Percentiles rank a stretch among this genome's conserved stretches.
Conservation (phyloP, 2,329 filamentous ascomycete species). For the Aspergillus pseudonomiae region DNA sequence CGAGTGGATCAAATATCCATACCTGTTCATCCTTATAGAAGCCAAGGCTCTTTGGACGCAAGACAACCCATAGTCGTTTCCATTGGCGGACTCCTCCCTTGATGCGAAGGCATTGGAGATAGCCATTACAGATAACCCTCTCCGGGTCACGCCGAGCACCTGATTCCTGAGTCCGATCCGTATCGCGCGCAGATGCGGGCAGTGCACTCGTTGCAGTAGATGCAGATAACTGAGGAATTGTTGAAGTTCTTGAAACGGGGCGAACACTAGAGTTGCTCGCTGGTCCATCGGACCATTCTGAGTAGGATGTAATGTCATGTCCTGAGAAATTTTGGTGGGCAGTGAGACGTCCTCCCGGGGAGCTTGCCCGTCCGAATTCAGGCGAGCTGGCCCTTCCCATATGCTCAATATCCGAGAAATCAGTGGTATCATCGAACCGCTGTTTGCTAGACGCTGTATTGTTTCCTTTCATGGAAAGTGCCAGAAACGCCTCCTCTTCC, state of each 20-base stretch:
- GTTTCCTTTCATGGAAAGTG: conserved; percentile 29
- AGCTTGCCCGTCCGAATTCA: conserved; percentile 34
- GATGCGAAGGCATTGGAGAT: conserved; percentile 80
- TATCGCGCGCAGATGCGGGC: conserved; percentile 52
- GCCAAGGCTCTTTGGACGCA: conserved; percentile 80
- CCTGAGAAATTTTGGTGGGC: conserved; percentile 61
- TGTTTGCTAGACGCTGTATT: conserved; percentile 29
- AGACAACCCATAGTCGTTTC: conserved; percentile 92
- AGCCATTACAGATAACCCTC: conserved; percentile 91
- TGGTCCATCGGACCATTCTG: conserved; percentile 75
- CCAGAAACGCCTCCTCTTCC: conserved; percentile 80
- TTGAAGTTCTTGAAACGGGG: conserved; percentile 29
- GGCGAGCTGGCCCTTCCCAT: conserved; percentile 37
- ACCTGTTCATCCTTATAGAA: conserved; percentile 85
- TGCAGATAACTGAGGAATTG: conserved; percentile 30
- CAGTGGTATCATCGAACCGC: conserved; percentile 43
- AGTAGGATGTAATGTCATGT: conserved; percentile 74
- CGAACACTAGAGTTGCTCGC: conserved; percentile 30
- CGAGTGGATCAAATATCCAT: not conserved
- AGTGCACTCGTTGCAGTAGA: conserved; percentile 35
- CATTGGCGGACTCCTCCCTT: conserved; percentile 82
- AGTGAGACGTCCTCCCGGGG: conserved; percentile 33
- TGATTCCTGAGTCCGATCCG: conserved; percentile 64
- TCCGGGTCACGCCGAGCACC: conserved; percentile 69
- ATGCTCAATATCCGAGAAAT: conserved; percentile 46